Conservation (phyloP, 1,139 yeast genomes). For the Kazachstania sp. region DNA sequence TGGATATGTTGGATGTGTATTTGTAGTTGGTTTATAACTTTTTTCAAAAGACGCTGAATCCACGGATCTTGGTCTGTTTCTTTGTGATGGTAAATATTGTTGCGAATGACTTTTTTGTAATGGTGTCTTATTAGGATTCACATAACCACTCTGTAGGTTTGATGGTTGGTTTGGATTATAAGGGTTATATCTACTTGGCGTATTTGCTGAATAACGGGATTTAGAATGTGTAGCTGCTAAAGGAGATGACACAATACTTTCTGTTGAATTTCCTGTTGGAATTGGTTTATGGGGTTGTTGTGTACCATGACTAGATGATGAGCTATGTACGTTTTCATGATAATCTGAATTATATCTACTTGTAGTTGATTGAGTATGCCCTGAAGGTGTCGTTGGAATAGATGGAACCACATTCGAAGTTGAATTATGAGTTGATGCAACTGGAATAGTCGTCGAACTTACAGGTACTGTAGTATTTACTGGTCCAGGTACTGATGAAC, state of each 20-base stretch:
- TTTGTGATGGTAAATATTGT: conserved; percentile 1
- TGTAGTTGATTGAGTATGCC: conserved; percentile 4
- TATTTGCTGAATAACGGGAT: conserved; percentile 16
- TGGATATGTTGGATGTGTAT: background rate
- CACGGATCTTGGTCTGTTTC: conserved; percentile 17
- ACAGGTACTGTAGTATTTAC: background rate
- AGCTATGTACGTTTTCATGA: conserved; percentile 5
- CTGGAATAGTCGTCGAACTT: background rate
- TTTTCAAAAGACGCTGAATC: conserved; percentile 8
- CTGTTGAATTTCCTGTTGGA: background rate
- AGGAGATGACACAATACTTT: background rate
- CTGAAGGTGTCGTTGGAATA: conserved; percentile 1
- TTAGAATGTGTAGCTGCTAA: conserved; percentile 1
- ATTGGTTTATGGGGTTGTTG: background rate
- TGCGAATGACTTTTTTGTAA: background rate
- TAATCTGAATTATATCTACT: conserved; percentile 18
- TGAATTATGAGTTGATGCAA: background rate
- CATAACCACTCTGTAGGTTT: background rate
- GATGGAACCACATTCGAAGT: background rate
- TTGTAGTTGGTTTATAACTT: background rate
- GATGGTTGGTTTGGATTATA: background rate
- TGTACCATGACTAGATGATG: background rate
- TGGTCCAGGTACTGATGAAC: background rate
- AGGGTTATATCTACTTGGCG: conserved; percentile 18
- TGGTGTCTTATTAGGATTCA: background rate